Evolutionary conservation across 2,329 filamentous ascomycete genomes (phyloP), one percentile per base, ranked within the genome.

Genomic region (Neospermospora avenae): DNA sequence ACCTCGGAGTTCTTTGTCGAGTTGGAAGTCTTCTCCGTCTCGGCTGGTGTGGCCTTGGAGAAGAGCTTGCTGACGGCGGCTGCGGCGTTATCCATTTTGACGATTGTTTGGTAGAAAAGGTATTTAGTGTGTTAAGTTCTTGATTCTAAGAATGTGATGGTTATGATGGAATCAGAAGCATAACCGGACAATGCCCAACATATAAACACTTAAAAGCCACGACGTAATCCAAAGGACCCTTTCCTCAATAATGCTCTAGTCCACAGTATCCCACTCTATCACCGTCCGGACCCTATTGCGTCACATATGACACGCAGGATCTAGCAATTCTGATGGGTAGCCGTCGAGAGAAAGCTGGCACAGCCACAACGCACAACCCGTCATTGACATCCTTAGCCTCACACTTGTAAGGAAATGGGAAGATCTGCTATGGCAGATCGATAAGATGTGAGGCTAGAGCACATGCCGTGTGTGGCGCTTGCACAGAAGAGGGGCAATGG

Each of bases 51-150:
- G 55, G 54, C 51, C 5, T 55, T 58, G 51, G 59, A 41, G 54
- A 65, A 65, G 41, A 65, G 62, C 42, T 55, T 64, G 46, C 22
- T 60, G 10, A 65, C 59, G 45, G 63, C 63, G 51, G 48, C 56
- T 14, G 57, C 57, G 13, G 63, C 63, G 62, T 64, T 62, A 14
- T 65, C 63, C 63, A 58, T 58, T 24, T 16, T 58, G 48, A 58
- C 4, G 14, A 10, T n/a, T 42, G 16, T 20, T 34, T 37, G 55
- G 20, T 39, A 6, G 34, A 48, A 34, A 51, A 11, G 22, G 11
- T 5, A 10, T 31, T 31, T 31, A 31, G 28, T 31, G 28, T 10
- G 28, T 5, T 31, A 10, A 10, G 28, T 31, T 31, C 28, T 31
- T 31, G 7, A n/a, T 22, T 8, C 20, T 4, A 42, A 18, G 18